Evolutionary conservation across 2,329 filamentous ascomycete genomes (phyloP), one percentile per base, ranked within the genome.

Genomic region (Pseudopyricularia javanii): DNA sequence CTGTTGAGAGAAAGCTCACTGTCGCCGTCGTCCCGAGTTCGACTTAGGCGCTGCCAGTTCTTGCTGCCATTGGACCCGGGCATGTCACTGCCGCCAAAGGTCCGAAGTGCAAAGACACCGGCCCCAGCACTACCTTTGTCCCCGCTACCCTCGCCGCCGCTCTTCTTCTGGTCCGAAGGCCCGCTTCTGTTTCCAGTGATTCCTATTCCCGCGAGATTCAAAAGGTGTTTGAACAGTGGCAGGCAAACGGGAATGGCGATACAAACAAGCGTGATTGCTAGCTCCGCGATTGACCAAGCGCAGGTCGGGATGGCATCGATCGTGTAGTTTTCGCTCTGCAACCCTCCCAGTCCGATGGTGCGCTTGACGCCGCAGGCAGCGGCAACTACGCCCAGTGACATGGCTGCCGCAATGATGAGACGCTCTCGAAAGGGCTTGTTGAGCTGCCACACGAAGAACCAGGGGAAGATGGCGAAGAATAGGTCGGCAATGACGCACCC

Each of bases 361-460:
- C 50, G 50, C 26, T 51, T 56, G 58, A 68, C 66, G 15, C 65
- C 66, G 35, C 64, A 67, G 20, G 61, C 65, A 4, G 65, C 66
- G 22, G 65, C 66, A 43, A 56, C 47, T 9, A 49, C 28, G 17
- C 47, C 47, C 17, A 49, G 30, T 47, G 70, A 73, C 43, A 74
- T 65, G 52, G 69, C 67, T 17, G 61, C 58, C 0, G 69, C 64
- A 9, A 74, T 66, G 12, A 70, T 61, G 30, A 71, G 62, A 58
- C 72, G 73, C 40, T 74, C 71, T 17, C 68, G 64, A 14, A 59
- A 64, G 12, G 68, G 67, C 68, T 74, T 73, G 30, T 70, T 66
- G 12, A 74, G 56, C 0, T 66, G 63, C 68, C 70, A 72, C 22
- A 74, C 64, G 5, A 74, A 62, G 2, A 70, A 59, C 69, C 72